phyloP scores from a whole-genome alignment of 768 basidiomycete genomes.

The Aureoboletus auriporus region DNA sequence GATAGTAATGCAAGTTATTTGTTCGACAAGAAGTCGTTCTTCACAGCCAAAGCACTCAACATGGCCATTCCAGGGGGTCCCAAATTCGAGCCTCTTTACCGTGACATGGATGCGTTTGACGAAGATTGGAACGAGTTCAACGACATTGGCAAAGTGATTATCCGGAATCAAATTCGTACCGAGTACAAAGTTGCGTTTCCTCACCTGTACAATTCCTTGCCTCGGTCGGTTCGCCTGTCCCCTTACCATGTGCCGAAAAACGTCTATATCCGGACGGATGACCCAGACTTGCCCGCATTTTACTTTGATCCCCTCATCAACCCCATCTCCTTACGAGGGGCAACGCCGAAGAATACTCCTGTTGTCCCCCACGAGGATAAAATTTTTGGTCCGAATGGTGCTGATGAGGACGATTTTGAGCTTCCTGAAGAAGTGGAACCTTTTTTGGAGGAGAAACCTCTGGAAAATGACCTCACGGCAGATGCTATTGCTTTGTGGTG shows the following conservation, averaged over 20 bases:
- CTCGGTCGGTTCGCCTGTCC: constrained; percentile 89
- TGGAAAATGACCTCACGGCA: constrained; percentile 89
- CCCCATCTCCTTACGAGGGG: constrained; percentile 89
- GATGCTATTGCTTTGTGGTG: constrained; percentile 98
- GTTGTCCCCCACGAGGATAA: constrained; percentile 84
- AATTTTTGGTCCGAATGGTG: constrained; percentile 86
- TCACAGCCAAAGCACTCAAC: constrained; percentile 96
- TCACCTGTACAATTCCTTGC: constrained; percentile 96
- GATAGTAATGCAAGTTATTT: constrained; percentile 90
- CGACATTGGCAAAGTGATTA: constrained; percentile 99
- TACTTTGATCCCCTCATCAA: constrained; percentile 99
- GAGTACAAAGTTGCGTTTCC: constrained; percentile 99
- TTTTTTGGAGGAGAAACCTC: constrained; percentile 72
- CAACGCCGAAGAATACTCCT: constrained; percentile 76
- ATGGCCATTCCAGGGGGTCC: constrained; percentile 98
- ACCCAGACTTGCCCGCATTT: constrained; percentile 98
- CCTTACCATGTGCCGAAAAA: constrained; percentile 94
- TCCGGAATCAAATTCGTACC: constrained; percentile 96
- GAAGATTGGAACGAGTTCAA: constrained; percentile 99
- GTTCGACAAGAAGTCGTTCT: constrained; percentile 97
- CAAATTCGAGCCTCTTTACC: constrained; percentile 95
- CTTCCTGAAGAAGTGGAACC: constrained; percentile 74
- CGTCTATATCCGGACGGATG: constrained; percentile 98
- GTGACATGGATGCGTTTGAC: constrained; percentile 96
- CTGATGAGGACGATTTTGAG: constrained; percentile 85